phyloP scores from a whole-genome alignment of 306 rosid genomes.

The Trifolium dubium region DNA sequence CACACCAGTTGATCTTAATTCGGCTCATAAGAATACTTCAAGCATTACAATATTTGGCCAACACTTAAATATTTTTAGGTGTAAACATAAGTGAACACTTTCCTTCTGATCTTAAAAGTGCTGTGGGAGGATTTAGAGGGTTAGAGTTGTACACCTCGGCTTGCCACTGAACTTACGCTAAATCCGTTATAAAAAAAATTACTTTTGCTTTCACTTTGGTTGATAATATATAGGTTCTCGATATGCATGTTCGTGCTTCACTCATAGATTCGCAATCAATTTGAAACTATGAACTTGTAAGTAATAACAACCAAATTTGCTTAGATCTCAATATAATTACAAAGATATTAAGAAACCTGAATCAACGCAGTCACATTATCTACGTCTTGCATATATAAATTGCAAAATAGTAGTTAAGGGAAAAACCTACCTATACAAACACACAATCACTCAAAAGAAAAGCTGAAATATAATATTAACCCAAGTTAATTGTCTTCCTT shows the following conservation, averaged over 20 bases:
- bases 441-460: conserved; percentile 75
- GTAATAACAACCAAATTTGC: conserved; percentile 54
- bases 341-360: conserved; percentile 85
- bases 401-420: conserved; percentile 47
- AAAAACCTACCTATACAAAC: conserved; percentile 82
- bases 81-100: background rate
- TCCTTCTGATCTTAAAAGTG: background rate
- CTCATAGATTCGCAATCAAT: conserved; percentile 32
- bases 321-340: conserved; percentile 67
- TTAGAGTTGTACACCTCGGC: background rate
- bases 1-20: background rate
- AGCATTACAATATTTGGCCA: background rate
- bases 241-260: no score
- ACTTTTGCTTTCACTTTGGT: background rate
- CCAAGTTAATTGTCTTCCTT: conserved; percentile 68
- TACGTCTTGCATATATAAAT: conserved; percentile 78
- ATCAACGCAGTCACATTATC: conserved; percentile 78
- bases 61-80: background rate
- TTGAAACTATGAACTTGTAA: conserved; percentile 49
- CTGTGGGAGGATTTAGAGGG: background rate
- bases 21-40: background rate
- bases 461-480: conserved; percentile 74
- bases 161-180: background rate
- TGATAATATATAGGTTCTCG: background rate
- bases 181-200: background rate